Evolutionary conservation across 23 red algal genomes (phyloP).

Genomic region (Gracilariopsis chorda): DNA sequence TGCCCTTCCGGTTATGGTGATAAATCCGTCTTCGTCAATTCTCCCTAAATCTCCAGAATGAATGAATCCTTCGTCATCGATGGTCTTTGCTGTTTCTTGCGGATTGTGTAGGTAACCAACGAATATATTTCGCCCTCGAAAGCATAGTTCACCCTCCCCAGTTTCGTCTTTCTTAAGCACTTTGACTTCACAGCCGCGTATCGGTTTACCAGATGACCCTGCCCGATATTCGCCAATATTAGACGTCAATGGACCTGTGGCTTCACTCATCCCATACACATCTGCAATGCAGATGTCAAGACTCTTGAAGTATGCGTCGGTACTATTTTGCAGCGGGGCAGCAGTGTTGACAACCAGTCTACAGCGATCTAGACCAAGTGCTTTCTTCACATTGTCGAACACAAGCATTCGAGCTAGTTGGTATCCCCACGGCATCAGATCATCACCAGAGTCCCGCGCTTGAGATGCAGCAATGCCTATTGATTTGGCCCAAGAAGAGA

Average conservation of each 20-base stretch:
- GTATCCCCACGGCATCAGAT: conserved; percentile 51
- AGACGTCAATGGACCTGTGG: conserved; percentile 76
- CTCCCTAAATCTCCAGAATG: conserved; percentile 87
- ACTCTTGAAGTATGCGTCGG: conserved; percentile 72
- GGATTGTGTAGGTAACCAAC: conserved; percentile 76
- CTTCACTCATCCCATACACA: conserved; percentile 91
- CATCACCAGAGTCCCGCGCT: conserved; percentile 34
- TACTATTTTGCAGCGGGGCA: conserved; percentile 70
- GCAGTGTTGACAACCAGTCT: conserved; percentile 67
- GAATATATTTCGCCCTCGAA: conserved; percentile 85
- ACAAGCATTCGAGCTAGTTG: conserved; percentile 67
- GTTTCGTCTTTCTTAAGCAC: conserved; percentile 29
- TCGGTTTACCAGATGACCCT: conserved; percentile 61
- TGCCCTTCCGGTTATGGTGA: conserved; percentile 78
- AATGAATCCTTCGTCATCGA: conserved; percentile 88
- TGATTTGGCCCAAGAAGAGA: conserved; percentile 64
- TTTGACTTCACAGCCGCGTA: conserved; percentile 56
- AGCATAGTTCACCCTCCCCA: conserved; percentile 78
- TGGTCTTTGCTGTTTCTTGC: conserved; percentile 39
- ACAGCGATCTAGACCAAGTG: conserved; percentile 78
- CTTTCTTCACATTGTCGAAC: conserved; percentile 61
- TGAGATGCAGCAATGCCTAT: conserved; percentile 39
- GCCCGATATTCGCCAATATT: conserved; percentile 55
- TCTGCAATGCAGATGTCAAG: conserved; percentile 75
- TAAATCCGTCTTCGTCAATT: conserved; percentile 80